Evolutionary conservation across 2,329 filamentous ascomycete species (phyloP), one percentile per base, ranked within the genome.

Genomic region (Botrytis pseudocinerea): DNA sequence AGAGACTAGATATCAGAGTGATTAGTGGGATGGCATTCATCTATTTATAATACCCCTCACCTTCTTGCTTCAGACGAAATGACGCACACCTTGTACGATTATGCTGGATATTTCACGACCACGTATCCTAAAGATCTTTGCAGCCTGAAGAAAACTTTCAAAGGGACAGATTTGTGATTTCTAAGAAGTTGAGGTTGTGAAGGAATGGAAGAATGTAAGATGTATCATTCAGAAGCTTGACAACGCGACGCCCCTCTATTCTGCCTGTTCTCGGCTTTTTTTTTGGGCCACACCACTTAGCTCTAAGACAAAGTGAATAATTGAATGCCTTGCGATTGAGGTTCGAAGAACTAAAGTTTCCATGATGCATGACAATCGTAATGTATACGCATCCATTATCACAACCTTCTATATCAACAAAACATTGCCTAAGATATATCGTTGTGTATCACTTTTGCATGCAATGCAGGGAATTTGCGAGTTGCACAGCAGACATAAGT

Each of bases 11-110:
- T 46, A 46, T 46, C 35, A 70, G 6, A 68, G 63, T 68, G 63
- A 69, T 72, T 68, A 72, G 70, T 60, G 70, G 63, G 40, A 69
- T 72, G 51, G 16, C 62, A 68, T 64, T 72, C 63, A 72, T 66
- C 28, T 69, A 72, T 69, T 68, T 69, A 68, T 68, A 46, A 57
- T 44, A 72, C 63, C 70, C 70, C 70, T 72, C 70, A 72, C 70
- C 70, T 72, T 59, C 51, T 25, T 69, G 59, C 69, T 72, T 38
- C 40, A 69, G 51, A 68, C n/a, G n/a, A 72, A 69, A 61, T 69
- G 70, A 69, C 70, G 70, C 62, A 69, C 62, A 68, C 62, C 51
- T 69, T 38, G 51, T 48, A 42, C 32, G 38, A 12, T 42, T 68
- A 69, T 68, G 40, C 35, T 69, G 63, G 28, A 48, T 46, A 69